Conservation (phyloP, 2,329 filamentous ascomycete species). For the Aspergillus chevalieri region DNA sequence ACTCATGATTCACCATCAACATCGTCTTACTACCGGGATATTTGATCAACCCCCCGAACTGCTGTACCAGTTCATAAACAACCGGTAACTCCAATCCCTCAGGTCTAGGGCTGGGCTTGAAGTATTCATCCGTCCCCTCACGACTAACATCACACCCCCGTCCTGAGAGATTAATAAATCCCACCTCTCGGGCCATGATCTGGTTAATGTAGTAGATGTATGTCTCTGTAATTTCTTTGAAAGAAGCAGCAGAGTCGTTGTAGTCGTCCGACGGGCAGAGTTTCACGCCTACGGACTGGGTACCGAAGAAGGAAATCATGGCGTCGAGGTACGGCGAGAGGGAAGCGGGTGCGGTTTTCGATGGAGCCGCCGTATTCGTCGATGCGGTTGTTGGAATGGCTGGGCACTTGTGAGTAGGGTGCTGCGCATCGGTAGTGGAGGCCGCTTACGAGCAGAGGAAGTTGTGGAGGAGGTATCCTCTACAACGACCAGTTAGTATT, state of each 20-base stretch:
- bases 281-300: conserved; percentile 17
- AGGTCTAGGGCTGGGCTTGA: neutral
- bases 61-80: conserved; percentile 13
- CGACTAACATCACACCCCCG: conserved; percentile 5
- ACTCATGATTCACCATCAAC: conserved; percentile 22
- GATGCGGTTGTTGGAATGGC: conserved; percentile 18
- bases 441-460: neutral
- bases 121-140: conserved; percentile 2
- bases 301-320: conserved; percentile 17
- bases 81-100: conserved; percentile 7
- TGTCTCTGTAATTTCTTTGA: conserved; percentile 11
- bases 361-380: conserved; percentile 27
- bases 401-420: neutral
- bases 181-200: conserved; percentile 5
- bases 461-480: neutral
- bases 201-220: conserved; percentile 11
- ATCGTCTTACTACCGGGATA: conserved; percentile 18
- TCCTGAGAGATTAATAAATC: conserved; percentile 10
- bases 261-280: conserved; percentile 24
- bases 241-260: conserved; percentile 12
- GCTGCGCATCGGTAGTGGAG: neutral
- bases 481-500: conserved; percentile 4
- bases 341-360: conserved; percentile 26
- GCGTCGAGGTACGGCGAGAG: conserved; percentile 26
- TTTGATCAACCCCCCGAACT: conserved; percentile 21